Percentiles rank a stretch among this genome's conserved stretches.
phyloP scores from a whole-genome alignment of 257 asterid species.

The Fraxinus quadrangulata region DNA sequence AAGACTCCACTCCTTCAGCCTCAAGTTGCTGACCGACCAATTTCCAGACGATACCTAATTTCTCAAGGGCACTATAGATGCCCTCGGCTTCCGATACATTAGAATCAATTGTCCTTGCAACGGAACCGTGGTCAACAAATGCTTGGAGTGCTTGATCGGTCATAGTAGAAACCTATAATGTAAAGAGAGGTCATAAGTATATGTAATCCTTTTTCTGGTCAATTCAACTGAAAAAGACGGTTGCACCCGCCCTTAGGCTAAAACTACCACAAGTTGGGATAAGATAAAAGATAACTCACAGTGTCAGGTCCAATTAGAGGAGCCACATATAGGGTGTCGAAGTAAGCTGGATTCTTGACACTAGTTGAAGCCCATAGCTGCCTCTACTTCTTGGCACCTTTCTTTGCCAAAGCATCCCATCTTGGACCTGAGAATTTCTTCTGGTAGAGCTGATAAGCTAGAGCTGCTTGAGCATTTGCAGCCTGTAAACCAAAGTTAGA shows the following conservation, averaged over 20 bases:
- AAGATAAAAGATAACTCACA: constrained; percentile 47
- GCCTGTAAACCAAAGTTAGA: constrained; percentile 53
- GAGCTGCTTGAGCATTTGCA: constrained; percentile 97
- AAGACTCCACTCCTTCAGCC: constrained; percentile 92
- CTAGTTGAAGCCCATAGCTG: constrained; percentile 99
- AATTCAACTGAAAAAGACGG: neutral
- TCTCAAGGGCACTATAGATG: constrained; percentile 81
- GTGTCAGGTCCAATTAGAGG: constrained; percentile 99
- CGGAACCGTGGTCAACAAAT: constrained; percentile 83
- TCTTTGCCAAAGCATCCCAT: constrained; percentile 98
- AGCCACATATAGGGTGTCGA: constrained; percentile 96
- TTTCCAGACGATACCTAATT: constrained; percentile 92
- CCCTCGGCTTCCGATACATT: constrained; percentile 90
- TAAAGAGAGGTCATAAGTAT: constrained; percentile 3
- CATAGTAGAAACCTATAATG: constrained; percentile 86
- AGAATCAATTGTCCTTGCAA: constrained; percentile 92
- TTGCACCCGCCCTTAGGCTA: constrained; percentile 11
- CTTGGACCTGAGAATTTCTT: constrained; percentile 97
- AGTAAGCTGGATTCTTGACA: constrained; percentile 96
- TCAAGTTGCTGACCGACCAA: constrained; percentile 85
- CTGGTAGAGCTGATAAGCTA: constrained; percentile 91
- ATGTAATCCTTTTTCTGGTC: neutral
- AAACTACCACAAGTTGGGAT: constrained; percentile 24
- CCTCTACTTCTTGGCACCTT: constrained; percentile 99
- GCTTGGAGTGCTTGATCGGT: constrained; percentile 99